A percentile compares a stretch with the other conserved stretches of the same genome.
Conservation (phyloP, 768 basidiomycete genomes). For the Dentipellis sp. region DNA sequence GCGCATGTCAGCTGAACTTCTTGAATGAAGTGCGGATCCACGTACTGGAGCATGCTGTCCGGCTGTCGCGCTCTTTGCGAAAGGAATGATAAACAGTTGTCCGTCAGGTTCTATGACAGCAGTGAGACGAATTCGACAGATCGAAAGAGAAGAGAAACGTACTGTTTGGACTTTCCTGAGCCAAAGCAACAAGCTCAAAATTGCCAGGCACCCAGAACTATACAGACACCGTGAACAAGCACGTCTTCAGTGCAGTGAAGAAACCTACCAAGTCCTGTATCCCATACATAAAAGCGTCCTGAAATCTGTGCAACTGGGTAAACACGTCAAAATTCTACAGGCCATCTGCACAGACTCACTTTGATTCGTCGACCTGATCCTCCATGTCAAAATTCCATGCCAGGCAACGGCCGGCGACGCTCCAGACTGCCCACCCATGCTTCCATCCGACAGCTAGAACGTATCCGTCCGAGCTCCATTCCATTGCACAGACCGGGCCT, state of each 20-base stretch:
- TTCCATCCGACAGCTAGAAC: slow-evolving; percentile 90
- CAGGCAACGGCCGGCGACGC: slow-evolving; percentile 80
- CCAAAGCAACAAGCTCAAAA: slow-evolving; percentile 76
- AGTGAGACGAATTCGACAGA: background rate
- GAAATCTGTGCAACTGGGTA: slow-evolving; percentile 33
- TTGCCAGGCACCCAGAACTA: slow-evolving; percentile 95
- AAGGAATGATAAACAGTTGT: slow-evolving; percentile 80
- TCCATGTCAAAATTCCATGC: slow-evolving; percentile 70
- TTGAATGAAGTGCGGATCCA: slow-evolving; percentile 2
- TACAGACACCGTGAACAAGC: slow-evolving; percentile 1
- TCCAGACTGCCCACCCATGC: slow-evolving; percentile 85
- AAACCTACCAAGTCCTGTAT: slow-evolving; percentile 57
- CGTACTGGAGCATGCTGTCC: slow-evolving; percentile 85
- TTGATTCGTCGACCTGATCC: slow-evolving; percentile 47
- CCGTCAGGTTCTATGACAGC: slow-evolving; percentile 41
- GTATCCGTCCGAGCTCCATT: slow-evolving; percentile 96
- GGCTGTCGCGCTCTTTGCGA: slow-evolving; percentile 91
- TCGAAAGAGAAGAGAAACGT: slow-evolving; percentile 12
- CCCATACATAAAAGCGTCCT: slow-evolving; percentile 83
- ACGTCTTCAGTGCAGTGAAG: background rate
- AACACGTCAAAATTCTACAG: slow-evolving; percentile 4
- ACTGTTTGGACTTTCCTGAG: slow-evolving; percentile 46
- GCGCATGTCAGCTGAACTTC: slow-evolving; percentile 5
- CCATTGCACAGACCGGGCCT: slow-evolving; percentile 58
- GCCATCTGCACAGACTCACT: slow-evolving; percentile 18